phyloP scores from a whole-genome alignment of 768 basidiomycete genomes.

The Amanita pallidorosea region DNA sequence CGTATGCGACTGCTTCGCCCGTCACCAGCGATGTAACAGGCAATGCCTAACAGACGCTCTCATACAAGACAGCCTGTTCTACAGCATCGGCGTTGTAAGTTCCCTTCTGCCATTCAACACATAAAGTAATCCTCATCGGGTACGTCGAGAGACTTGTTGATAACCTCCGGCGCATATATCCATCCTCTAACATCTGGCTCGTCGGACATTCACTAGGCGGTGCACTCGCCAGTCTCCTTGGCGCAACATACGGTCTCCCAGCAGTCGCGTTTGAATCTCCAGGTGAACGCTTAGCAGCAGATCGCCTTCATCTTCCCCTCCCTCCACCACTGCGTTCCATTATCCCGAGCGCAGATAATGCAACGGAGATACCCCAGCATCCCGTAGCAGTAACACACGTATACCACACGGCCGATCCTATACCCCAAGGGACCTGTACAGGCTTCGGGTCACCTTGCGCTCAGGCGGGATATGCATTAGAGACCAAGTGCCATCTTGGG shows the following conservation, averaged over 20 bases:
- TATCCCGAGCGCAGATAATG: constrained; percentile 20
- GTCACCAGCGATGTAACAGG: constrained; percentile 64
- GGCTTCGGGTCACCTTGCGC: constrained; percentile 70
- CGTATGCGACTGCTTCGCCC: constrained; percentile 81
- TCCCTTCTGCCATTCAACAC: neutral
- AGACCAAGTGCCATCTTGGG: constrained; percentile 83
- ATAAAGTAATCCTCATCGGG: neutral
- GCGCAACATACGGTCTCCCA: constrained; percentile 83
- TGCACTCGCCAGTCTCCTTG: constrained; percentile 77
- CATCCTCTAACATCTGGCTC: constrained; percentile 79
- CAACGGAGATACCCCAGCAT: constrained; percentile 9
- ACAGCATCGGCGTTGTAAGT: constrained; percentile 76
- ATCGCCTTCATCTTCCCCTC: constrained; percentile 78
- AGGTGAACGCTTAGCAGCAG: constrained; percentile 60
- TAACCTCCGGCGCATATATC: constrained; percentile 78
- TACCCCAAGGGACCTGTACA: constrained; percentile 76
- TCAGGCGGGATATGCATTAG: constrained; percentile 79
- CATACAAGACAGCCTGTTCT: constrained; percentile 85
- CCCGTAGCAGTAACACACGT: constrained; percentile 58
- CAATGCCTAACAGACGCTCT: constrained; percentile 78
- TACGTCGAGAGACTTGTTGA: constrained; percentile 67
- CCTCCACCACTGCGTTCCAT: constrained; percentile 36
- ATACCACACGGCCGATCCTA: constrained; percentile 89
- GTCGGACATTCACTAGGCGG: constrained; percentile 90
- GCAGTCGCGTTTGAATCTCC: constrained; percentile 89